phyloP scores from a whole-genome alignment of 202 grass and related monocot species.

The Saccharum hybrid region DNA sequence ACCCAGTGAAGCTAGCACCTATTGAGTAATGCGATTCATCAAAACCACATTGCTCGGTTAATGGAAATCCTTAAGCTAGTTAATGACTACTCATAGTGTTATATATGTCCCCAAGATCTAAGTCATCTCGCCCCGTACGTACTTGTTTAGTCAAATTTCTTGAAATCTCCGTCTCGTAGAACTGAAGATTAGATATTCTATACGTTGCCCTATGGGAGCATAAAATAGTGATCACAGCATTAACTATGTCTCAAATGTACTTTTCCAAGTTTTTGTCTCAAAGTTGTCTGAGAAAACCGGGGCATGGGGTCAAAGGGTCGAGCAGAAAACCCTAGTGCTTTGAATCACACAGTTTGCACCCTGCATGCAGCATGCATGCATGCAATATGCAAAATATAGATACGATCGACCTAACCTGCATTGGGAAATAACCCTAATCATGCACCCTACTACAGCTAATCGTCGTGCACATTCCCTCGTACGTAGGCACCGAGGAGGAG shows the following conservation, averaged over 20 bases:
- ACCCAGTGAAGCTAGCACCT: not conserved
- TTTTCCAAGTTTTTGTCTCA: constrained; percentile 79
- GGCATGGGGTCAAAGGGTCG: constrained; percentile 64
- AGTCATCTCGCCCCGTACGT: constrained; percentile 49
- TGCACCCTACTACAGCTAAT: constrained; percentile 18
- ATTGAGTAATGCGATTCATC: not conserved
- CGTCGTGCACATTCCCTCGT: constrained; percentile 37
- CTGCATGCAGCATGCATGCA: constrained; percentile 51
- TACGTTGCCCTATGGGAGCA: constrained; percentile 51
- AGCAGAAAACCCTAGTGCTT: constrained; percentile 57
- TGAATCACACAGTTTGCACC: constrained; percentile 48
- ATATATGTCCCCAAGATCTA: constrained; percentile 48
- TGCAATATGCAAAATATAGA: constrained; percentile 48
- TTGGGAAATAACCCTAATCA: constrained; percentile 46
- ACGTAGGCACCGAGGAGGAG: constrained; percentile 92
- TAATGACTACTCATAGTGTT: constrained; percentile 45
- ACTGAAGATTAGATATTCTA: constrained; percentile 61
- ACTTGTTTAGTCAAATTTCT: constrained; percentile 61
- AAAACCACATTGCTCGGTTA: constrained; percentile 23
- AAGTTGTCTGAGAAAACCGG: constrained; percentile 69
- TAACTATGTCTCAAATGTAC: constrained; percentile 68
- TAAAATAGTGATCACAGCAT: constrained; percentile 58
- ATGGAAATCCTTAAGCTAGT: constrained; percentile 39
- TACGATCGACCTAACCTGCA: constrained; percentile 21
- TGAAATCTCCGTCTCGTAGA: constrained; percentile 66